Base-by-base conservation (phyloP, 495 filamentous ascomycete species). In the Daldinia caldariorum region DNA sequence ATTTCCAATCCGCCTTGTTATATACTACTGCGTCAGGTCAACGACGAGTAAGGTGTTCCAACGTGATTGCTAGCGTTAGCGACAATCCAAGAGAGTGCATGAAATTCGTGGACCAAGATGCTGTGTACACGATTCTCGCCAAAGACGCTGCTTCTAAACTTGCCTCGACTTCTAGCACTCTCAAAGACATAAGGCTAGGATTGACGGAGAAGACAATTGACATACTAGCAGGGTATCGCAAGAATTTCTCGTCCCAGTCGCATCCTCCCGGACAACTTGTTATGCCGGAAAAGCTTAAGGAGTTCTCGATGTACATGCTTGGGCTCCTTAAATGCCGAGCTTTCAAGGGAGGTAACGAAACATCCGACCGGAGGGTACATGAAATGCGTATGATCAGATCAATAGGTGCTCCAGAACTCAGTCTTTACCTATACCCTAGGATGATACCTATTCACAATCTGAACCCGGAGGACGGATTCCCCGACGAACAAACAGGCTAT, bases 221-320 rank as follows among this genome's bases (percentile, higher is more conserved):
- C 76, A 93, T 99, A 64, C 88, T 98, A 20, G 93, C 94, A 20
- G 89, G 90, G 66, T 97, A 98, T 79, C 89, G 95, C 67, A 97
- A 96, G 85, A 90, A 94, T 73, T 93, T 91, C 74, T 90, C 93
- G 0, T 89, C 81, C 9, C 81, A 83, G 54, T 89, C 91, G 2
- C 92, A 97, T 74, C 94, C 95, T 8, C 93, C 95, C 7, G 92
- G 94, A 12, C 94, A 99, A 76, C 86, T 99, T 39, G 92, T 99
- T 55, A 88, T 99, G 74, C 95, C 95, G 0, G 96, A 99, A 78
- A 91, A 94, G 51, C 84, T 99, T 22, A 99, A 98, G 75, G 95
- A 99, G 73, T 95, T 97, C 75, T 89, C 89, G 58, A 97, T 99
- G 94, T 98, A 94, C 79, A 94, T 96, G 80, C 88, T 99, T n/a